Base-by-base conservation (phyloP, 495 filamentous ascomycete genomes). In the Cudoniella acicularis region DNA sequence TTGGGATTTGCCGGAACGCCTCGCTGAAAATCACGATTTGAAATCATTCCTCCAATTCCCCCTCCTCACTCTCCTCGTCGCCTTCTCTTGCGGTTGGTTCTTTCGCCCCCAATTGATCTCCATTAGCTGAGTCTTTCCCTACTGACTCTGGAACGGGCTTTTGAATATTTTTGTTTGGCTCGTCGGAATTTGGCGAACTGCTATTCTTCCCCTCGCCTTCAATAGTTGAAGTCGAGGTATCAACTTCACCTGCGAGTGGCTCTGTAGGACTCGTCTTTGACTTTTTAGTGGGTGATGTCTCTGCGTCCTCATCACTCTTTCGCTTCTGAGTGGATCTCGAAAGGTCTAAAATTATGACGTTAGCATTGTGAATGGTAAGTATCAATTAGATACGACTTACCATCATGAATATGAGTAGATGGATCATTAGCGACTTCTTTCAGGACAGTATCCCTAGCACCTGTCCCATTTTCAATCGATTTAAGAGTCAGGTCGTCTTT, bases 391-490 rank as follows among this genome's bases (percentile, higher is more conserved):
- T n/a, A 24, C 3, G 10, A 67, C 56, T 18, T 49, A 63, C 36
- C 61, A 52, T 22, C 26, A 27, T 9, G 21, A 16, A 69, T 56
- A 50, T 80, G 78, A 11, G 71, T 58, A n/a, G 58, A 61, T 22
- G 74, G 56, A 41, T 75, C 72, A 48, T 79, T 80, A 2, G 78
- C 77, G 8, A 72, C 75, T 53, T 69, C 73, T 60, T 80, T 80
- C 10, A 80, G 69, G 9, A 64, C 66, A 2, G 66, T 68, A 52
- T 79, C 77, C 24, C 51, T 54, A 2, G 51, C 47, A 10, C 58
- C 58, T 8, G 43, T 30, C n/a, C 22, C 23, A 13, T 25, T n/a
- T 25, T 50, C 48, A 21, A 25, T 20, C 10, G 18, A 6, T 8
- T 25, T 23, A 23, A 50, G 18, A 46, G 43, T n/a, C 10, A 25